These are phyloP conservation scores for Tilletia horrida DNA, from an alignment of 1,284 basidiomycete genomes.

Conservation along the genomic window DNA sequence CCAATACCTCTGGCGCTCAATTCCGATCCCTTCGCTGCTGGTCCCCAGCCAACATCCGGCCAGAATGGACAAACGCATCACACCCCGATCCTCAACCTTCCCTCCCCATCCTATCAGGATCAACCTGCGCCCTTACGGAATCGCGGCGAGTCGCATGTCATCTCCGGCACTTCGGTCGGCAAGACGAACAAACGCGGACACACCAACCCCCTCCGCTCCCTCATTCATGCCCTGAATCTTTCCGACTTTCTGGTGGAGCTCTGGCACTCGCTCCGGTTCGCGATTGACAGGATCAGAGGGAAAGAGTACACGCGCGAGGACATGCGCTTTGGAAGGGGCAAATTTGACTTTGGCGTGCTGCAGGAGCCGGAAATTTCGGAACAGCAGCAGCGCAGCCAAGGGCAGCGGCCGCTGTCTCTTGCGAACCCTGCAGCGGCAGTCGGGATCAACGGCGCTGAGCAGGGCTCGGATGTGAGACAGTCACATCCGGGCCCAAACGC, in stretches of 20 bases:
- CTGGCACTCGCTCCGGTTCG: constrained; percentile 28
- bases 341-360: constrained; percentile 19
- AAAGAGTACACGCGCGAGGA: constrained; percentile 29
- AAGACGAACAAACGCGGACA: constrained; percentile 23
- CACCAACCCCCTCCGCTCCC: constrained; percentile 20
- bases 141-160: background rate
- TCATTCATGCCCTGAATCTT: constrained; percentile 28
- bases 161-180: constrained; percentile 12
- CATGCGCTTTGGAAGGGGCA: constrained; percentile 22
- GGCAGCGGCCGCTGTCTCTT: too few species aligned
- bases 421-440: too few species aligned
- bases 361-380: background rate
- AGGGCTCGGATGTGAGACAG: too few species aligned
- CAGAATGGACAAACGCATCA: too few species aligned
- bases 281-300: constrained; percentile 26
- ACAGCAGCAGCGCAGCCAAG: background rate
- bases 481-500: too few species aligned
- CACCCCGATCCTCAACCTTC: too few species aligned
- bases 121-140: background rate
- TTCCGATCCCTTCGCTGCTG: too few species aligned
- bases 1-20: background rate
- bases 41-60: background rate
- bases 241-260: constrained; percentile 27
- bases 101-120: too few species aligned
- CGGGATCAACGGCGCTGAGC: too few species aligned